Evolutionary conservation across 2,329 filamentous ascomycete genomes (phyloP), one percentile per base, ranked within the genome.

Genomic region (Exophiala bonariae): DNA sequence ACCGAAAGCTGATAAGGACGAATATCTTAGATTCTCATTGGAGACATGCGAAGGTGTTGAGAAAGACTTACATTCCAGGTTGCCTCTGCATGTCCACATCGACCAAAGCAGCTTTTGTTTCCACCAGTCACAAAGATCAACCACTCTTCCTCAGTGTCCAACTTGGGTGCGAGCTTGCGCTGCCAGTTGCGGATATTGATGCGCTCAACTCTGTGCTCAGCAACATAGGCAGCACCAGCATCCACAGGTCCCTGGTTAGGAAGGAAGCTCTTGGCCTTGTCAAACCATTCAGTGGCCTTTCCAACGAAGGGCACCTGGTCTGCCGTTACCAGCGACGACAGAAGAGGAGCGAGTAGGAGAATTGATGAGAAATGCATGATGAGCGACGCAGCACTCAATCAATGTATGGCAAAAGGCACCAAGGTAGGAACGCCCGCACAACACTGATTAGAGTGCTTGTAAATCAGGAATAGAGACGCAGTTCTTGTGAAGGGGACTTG

Each of bases 81-180:
- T 59, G 72, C 72, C 43, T 82, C 77, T 10, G 76, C 72, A 35
- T 67, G 69, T 22, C 61, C 72, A 64, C 82, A 85, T 52, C 75
- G 66, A 53, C 81, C 81, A 58, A 75, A 82, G 69, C 82, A 85
- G 30, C 79, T 82, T 65, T 77, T 78, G 69, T 85, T 85, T 35
- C 80, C 81, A 50, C 82, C 82, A 4, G 80, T 83, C 35, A 82
- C 64, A 61, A 74, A 83, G 42, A 85, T 64, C 55, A 82, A 67
- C 80, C 79, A 85, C 35, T 60, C 61, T n/a, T 73, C 78, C 60
- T 72, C 78, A 35, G 64, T 68, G 50, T 67, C 69, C 20, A 66
- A 55, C 19, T 65, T 60, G 14, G 71, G 68, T 30, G 64, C 71
- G 28, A 85, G 62, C 40, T 78, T 64, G 39, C 73, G 64, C 59